These are phyloP conservation scores for Parascedosporium putredinis DNA, from an alignment of 2,329 filamentous ascomycete species.

Conservation along the genomic window DNA sequence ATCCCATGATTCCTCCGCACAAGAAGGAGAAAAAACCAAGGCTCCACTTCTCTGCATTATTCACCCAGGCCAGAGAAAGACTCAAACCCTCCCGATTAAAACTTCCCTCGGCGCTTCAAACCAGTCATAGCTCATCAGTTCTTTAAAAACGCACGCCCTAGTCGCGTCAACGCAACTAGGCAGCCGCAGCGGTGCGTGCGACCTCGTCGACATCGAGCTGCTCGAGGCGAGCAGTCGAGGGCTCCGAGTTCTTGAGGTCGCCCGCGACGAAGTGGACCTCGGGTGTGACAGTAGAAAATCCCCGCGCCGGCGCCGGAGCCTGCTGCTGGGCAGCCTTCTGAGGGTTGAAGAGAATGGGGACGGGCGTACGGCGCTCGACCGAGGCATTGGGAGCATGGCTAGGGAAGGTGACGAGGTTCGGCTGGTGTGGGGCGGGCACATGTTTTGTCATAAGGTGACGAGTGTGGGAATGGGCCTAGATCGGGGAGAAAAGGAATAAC, in stretches of 20 bases:
- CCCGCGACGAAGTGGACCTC: constrained; percentile 3
- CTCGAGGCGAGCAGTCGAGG: neutral
- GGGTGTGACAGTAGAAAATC: neutral
- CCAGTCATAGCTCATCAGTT: too few species aligned
- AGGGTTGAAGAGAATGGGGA: constrained; percentile 8
- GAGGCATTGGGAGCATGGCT: neutral
- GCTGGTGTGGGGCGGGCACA: neutral
- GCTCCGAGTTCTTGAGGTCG: neutral
- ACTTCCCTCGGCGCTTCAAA: too few species aligned
- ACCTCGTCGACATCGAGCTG: constrained; percentile 7
- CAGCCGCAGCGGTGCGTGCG: neutral
- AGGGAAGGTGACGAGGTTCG: constrained; percentile 3
- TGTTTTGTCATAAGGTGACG: constrained; percentile 3
- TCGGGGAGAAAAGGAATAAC: too few species aligned
- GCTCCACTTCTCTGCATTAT: too few species aligned
- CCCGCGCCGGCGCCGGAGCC: neutral
- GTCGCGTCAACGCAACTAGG: neutral
- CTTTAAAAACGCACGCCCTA: too few species aligned
- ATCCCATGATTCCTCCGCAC: too few species aligned
- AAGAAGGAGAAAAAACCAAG: too few species aligned
- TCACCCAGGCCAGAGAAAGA: too few species aligned
- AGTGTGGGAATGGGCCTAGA: constrained; percentile 3
- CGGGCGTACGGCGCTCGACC: constrained; percentile 5
- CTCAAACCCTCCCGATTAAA: too few species aligned
- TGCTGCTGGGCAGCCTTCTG: neutral